These are phyloP conservation scores for Aspergillus glaucus DNA, from an alignment of 2,329 filamentous ascomycete species.

Conservation along the genomic window DNA sequence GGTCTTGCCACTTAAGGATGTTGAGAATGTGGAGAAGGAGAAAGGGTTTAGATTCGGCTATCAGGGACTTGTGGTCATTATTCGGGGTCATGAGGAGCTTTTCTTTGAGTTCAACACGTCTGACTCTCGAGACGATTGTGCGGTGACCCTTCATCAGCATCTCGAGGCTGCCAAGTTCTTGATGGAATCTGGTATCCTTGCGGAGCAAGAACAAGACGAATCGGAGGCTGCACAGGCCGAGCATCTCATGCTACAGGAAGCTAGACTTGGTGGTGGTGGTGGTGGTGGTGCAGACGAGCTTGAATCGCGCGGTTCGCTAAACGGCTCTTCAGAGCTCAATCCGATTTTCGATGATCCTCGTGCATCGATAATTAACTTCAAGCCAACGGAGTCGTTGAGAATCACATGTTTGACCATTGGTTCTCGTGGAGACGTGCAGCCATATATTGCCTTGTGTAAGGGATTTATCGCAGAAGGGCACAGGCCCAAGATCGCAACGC, in stretches of 20 bases:
- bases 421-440: slow-evolving; percentile 91
- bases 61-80: slow-evolving; percentile 83
- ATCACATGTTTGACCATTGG: slow-evolving; percentile 96
- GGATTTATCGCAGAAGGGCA: slow-evolving; percentile 84
- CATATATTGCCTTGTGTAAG: slow-evolving; percentile 94
- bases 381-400: slow-evolving; percentile 68
- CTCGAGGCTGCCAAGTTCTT: slow-evolving; percentile 68
- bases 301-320: slow-evolving; percentile 16
- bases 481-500: slow-evolving; percentile 78
- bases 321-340: slow-evolving; percentile 46
- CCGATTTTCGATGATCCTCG: slow-evolving; percentile 86
- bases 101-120: slow-evolving; percentile 86
- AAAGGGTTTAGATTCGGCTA: slow-evolving; percentile 92
- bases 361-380: slow-evolving; percentile 85
- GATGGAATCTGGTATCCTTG: slow-evolving; percentile 61
- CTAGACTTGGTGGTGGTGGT: slow-evolving; percentile 48
- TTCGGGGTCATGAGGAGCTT: slow-evolving; percentile 87
- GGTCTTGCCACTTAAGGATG: slow-evolving; percentile 81
- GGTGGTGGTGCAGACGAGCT: slow-evolving; percentile 24
- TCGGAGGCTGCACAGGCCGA: slow-evolving; percentile 73
- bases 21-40: slow-evolving; percentile 90
- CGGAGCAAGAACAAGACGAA: slow-evolving; percentile 62
- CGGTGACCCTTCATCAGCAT: slow-evolving; percentile 69
- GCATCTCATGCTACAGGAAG: slow-evolving; percentile 71
- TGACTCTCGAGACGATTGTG: slow-evolving; percentile 81